Conservation (phyloP, 2,329 filamentous ascomycete species). For the Colletotrichum tropicale region DNA sequence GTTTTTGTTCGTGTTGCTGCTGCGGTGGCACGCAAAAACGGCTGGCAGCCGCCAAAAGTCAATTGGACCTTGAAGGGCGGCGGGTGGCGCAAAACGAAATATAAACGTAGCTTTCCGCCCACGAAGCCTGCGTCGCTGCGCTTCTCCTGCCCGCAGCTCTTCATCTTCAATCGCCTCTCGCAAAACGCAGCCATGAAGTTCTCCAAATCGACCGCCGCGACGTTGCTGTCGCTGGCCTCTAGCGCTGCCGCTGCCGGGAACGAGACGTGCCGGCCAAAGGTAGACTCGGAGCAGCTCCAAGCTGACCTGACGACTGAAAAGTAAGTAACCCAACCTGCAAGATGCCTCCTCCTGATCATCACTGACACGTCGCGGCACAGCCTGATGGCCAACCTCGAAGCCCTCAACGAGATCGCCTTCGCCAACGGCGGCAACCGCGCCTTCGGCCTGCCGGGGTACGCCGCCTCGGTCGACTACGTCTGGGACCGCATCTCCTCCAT, state of each 20-base stretch:
- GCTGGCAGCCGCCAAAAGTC: neutral
- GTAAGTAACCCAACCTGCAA: neutral
- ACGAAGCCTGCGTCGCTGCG: too few relatives aligned
- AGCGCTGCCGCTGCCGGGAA: neutral
- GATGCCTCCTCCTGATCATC: neutral
- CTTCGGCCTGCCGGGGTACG: constrained; percentile 55
- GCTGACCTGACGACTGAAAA: constrained; percentile 21
- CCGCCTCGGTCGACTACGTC: constrained; percentile 54
- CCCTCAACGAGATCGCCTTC: constrained; percentile 51
- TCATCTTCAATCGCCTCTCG: neutral
- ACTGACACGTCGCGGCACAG: constrained; percentile 26
- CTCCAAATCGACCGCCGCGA: neutral
- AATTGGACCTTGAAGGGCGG: neutral
- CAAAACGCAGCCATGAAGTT: constrained; percentile 17
- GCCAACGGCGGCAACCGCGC: constrained; percentile 57
- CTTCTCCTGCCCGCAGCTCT: too few relatives aligned
- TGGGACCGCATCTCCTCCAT: constrained; percentile 48
- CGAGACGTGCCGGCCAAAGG: constrained; percentile 18
- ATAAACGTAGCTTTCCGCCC: neutral
- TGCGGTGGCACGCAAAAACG: neutral
- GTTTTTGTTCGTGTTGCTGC: neutral
- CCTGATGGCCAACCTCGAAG: constrained; percentile 48
- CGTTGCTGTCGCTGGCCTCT: constrained; percentile 16
- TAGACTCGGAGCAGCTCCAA: constrained; percentile 20
- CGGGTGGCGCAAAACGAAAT: too few relatives aligned